Conservation (phyloP, 2,329 filamentous ascomycete genomes). For the Arthrinium puccinioides region DNA sequence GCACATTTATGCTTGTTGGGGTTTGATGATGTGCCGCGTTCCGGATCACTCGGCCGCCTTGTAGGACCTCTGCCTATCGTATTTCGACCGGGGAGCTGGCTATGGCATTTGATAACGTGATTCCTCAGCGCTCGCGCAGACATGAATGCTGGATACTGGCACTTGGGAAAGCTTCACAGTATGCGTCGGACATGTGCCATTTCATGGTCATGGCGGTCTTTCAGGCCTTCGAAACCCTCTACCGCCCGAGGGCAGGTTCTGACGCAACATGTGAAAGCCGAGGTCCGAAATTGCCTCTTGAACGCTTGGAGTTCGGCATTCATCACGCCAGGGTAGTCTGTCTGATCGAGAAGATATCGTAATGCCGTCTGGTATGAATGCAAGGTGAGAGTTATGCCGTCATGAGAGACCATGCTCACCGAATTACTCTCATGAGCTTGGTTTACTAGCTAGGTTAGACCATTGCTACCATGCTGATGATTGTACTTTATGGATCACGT, state of each 20-base stretch:
- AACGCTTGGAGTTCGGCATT: conserved; percentile 10
- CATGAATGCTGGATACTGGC: conserved; percentile 7
- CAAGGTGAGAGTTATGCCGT: not conserved
- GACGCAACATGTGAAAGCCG: conserved; percentile 10
- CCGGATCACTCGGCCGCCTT: too few species aligned
- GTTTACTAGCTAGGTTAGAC: too few species aligned
- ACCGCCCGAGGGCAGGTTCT: conserved; percentile 9
- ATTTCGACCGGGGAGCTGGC: not conserved
- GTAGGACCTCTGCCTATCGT: conserved; percentile 3
- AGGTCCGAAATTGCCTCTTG: conserved; percentile 5
- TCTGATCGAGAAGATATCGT: conserved; percentile 3
- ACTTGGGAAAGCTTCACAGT: conserved; percentile 3
- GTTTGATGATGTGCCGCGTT: too few species aligned
- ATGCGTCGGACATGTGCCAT: conserved; percentile 4
- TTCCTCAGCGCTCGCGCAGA: not conserved
- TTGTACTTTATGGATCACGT: too few species aligned
- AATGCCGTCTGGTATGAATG: conserved; percentile 6
- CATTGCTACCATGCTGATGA: too few species aligned
- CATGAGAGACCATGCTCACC: not conserved
- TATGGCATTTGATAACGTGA: not conserved
- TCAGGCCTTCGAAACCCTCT: conserved; percentile 10
- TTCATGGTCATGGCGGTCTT: conserved; percentile 8
- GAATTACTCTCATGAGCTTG: too few species aligned
- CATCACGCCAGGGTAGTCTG: conserved; percentile 1
- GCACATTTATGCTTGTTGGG: too few species aligned